Evolutionary conservation across 1,284 basidiomycete species (phyloP), one percentile per base, ranked within the genome.

Genomic region (Pascua guehoae): DNA sequence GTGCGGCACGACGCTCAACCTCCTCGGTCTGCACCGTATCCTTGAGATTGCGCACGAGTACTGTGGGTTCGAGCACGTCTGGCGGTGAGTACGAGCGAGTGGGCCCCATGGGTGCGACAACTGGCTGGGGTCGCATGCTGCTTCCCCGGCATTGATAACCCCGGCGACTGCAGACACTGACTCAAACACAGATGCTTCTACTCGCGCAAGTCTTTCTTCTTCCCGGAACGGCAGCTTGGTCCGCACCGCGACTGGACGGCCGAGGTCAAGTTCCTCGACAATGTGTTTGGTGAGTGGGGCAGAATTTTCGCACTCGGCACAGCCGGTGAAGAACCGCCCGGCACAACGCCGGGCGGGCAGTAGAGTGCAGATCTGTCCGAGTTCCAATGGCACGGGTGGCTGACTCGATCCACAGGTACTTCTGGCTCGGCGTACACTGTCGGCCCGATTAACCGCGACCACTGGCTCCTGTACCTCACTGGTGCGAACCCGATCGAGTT

Each of bases 141-240:
- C 8, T 9, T 18, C 11, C 16, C 43, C 12, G 12, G 16, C 43
- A 2, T 18, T 11, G 8, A 44, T 44, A 17, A 16, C n/a, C 16
- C 43, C 43, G 17, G 43, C 16, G 10, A 40, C 41, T 18, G 10
- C 12, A n/a, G 4, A 47, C 37, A 45, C 53, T 49, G 43, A 54
- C 48, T 48, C 41, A 44, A 36, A 37, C 41, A n/a, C 51, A 71
- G 70, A 49, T 80, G 89, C 77, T 99, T 98, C 81, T 99, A 98
- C 81, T 96, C 92, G 49, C 87, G 95, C 69, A 99, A 98, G 79
- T 88, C 89, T 11, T 98, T 98, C 84, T 98, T 98, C 89, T 98
- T 98, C 78, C 96, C 96, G 15, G 96, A 98, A 75, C 86, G 89
- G 47, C 96, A 99, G 74, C 81, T 82, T 44, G 94, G 93, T 2